Evolutionary conservation across 768 basidiomycete species (phyloP).

Genomic region (Lepiota venenata): DNA sequence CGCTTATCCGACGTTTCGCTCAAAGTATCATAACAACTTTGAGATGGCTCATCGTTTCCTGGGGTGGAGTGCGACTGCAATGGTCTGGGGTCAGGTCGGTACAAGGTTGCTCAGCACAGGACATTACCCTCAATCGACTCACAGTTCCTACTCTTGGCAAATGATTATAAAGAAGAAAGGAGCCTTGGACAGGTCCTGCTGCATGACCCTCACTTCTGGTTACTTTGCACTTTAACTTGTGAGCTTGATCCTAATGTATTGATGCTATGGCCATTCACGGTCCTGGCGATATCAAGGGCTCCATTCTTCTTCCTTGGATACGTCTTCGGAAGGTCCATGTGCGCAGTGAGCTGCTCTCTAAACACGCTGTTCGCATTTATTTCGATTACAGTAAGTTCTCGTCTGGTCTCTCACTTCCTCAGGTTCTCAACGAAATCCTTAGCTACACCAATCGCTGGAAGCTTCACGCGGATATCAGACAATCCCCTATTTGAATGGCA

Average conservation of each 20-base stretch:
- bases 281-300: conserved; percentile 23
- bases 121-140: background rate
- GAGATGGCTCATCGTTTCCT: conserved; percentile 54
- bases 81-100: conserved; percentile 55
- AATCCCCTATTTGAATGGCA: conserved; percentile 57
- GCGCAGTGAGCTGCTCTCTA: conserved; percentile 47
- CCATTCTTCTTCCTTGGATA: conserved; percentile 59
- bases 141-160: conserved; percentile 47
- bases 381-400: conserved; percentile 49
- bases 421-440: background rate
- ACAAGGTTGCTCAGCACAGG: background rate
- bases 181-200: conserved; percentile 41
- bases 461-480: conserved; percentile 42
- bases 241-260: background rate
- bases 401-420: background rate
- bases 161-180: conserved; percentile 42
- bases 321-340: conserved; percentile 55
- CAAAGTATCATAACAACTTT: conserved; percentile 47
- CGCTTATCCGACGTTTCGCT: conserved; percentile 47
- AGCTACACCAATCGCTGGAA: conserved; percentile 45
- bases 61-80: conserved; percentile 49
- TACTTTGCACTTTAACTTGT: conserved; percentile 49
- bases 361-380: conserved; percentile 54
- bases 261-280: background rate
- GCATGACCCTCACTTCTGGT: conserved; percentile 49